Conservation (phyloP, 441 rosid genomes). For the Gossypium schwendimanii region DNA sequence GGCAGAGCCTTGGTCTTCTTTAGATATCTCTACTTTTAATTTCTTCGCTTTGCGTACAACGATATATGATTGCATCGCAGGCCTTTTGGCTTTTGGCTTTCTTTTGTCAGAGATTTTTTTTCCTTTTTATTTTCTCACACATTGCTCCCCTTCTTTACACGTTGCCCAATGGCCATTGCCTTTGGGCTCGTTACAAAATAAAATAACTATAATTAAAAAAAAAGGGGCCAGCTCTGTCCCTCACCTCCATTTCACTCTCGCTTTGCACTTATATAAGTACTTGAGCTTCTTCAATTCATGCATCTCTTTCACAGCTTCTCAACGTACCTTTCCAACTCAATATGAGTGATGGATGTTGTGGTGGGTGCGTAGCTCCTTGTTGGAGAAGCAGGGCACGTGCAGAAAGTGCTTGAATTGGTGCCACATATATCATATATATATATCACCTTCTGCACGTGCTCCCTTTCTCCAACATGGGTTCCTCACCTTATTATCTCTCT, state of each 20-base stretch:
- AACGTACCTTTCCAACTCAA: background rate
- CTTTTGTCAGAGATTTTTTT: constrained; percentile 11
- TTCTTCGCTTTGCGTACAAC: constrained; percentile 32
- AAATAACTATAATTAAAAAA: background rate
- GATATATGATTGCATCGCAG: constrained; percentile 46
- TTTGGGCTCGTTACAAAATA: background rate
- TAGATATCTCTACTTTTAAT: constrained; percentile 24
- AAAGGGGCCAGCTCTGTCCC: background rate
- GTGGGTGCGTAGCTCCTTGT: constrained; percentile 53
- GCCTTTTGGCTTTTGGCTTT: constrained; percentile 18
- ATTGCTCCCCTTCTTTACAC: constrained; percentile 5
- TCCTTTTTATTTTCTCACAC: background rate
- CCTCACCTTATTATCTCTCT: constrained; percentile 1
- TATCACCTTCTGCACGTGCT: constrained; percentile 14
- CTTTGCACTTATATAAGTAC: constrained; percentile 24
- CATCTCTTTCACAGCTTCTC: background rate
- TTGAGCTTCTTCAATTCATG: background rate
- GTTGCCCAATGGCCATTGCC: constrained; percentile 6
- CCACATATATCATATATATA: background rate
- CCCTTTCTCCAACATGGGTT: constrained; percentile 20
- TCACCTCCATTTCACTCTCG: background rate
- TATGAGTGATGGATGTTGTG: background rate
- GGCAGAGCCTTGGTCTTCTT: constrained; percentile 33
- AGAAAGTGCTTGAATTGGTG: constrained; percentile 20
- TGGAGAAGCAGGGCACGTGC: constrained; percentile 99